phyloP scores from a whole-genome alignment of 2,329 filamentous ascomycete species.

The Daldinia sp. region DNA sequence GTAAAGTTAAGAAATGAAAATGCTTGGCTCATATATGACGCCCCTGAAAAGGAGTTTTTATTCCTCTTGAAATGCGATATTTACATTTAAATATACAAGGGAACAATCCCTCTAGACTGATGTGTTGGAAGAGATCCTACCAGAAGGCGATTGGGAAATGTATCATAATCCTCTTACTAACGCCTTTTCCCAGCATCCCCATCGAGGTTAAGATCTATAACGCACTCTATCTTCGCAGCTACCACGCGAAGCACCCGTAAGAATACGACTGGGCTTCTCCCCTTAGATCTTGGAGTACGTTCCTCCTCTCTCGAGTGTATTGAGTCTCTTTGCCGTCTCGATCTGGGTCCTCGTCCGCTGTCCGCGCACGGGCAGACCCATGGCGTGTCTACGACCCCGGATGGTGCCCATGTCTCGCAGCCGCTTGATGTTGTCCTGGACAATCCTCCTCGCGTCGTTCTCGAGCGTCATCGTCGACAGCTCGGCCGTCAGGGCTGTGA shows the following conservation, averaged over 20 bases:
- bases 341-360: slow-evolving; percentile 86
- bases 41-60: neutral
- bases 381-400: slow-evolving; percentile 89
- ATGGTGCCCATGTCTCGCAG: slow-evolving; percentile 93
- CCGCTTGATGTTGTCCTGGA: slow-evolving; percentile 87
- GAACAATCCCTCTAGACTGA: slow-evolving; percentile 15
- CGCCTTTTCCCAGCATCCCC: neutral
- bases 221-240: neutral
- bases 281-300: slow-evolving; percentile 38
- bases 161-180: neutral
- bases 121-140: slow-evolving; percentile 8
- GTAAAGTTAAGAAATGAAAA: neutral
- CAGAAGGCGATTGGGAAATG: neutral
- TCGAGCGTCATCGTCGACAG: slow-evolving; percentile 94
- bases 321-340: slow-evolving; percentile 70
- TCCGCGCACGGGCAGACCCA: slow-evolving; percentile 90
- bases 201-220: neutral
- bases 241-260: neutral
- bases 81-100: slow-evolving; percentile 28
- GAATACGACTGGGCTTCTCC: neutral
- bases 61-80: slow-evolving; percentile 13
- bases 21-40: neutral
- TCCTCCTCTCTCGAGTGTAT: slow-evolving; percentile 64
- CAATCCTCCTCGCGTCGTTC: slow-evolving; percentile 81
- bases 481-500: slow-evolving; percentile 85